These are phyloP conservation scores for Centrapalus pauciflorus DNA, from an alignment of 129 eudicot species.

Conservation along the genomic window DNA sequence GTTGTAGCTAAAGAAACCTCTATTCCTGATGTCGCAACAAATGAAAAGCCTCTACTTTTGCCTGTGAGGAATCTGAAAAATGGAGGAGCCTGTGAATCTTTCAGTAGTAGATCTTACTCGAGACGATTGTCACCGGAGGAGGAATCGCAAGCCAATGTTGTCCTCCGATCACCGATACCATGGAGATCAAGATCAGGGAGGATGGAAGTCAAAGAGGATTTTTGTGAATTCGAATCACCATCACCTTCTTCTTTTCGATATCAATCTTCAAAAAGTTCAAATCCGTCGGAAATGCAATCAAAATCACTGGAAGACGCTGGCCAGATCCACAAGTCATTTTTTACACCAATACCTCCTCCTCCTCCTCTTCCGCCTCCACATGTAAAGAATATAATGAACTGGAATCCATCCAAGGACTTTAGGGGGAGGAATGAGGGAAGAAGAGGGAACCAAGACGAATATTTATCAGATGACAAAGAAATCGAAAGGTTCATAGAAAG, in stretches of 20 bases:
- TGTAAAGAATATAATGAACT: no score
- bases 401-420: constrained; percentile 20
- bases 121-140: constrained; percentile 19
- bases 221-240: constrained; percentile 29
- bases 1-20: constrained; percentile 54
- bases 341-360: constrained; percentile 51
- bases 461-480: constrained; percentile 15
- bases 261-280: constrained; percentile 33
- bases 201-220: constrained; percentile 43
- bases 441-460: constrained; percentile 13
- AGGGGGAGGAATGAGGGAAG: constrained; percentile 12
- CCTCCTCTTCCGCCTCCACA: constrained; percentile 61
- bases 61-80: constrained; percentile 74
- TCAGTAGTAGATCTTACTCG: constrained; percentile 26
- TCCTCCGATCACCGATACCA: constrained; percentile 84
- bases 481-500: constrained; percentile 34
- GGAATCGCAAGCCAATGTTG: constrained; percentile 42
- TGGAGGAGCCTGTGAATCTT: constrained; percentile 28
- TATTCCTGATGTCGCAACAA: constrained; percentile 11
- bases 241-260: constrained; percentile 34
- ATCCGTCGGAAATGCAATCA: constrained; percentile 40
- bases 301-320: constrained; percentile 34
- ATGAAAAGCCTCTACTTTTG: constrained; percentile 58
- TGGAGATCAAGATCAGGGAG: constrained; percentile 97
- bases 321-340: constrained; percentile 29